Evolutionary conservation across 805 yeast genomes (phyloP).

Genomic region (Cyberlindnera amylophila): DNA sequence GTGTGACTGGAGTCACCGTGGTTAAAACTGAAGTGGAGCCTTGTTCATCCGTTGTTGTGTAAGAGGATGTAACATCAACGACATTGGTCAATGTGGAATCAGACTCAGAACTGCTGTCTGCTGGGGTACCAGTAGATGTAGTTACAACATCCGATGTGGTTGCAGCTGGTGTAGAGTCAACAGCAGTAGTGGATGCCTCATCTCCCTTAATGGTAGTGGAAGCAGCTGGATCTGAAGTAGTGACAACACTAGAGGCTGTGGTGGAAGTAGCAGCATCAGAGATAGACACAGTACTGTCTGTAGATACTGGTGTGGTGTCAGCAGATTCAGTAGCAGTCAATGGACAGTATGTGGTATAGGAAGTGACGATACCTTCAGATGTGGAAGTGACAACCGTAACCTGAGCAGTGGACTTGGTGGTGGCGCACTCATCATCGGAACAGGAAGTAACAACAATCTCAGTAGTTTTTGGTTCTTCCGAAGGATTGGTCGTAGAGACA

Average conservation of each 20-base stretch:
- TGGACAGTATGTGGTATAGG: conserved; percentile 7
- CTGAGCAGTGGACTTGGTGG: conserved; percentile 26
- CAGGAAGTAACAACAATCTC: conserved; percentile 17
- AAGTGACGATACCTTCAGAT: conserved; percentile 7
- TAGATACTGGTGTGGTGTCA: conserved; percentile 8
- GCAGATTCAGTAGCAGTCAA: conserved; percentile 1
- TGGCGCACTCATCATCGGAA: conserved; percentile 22
- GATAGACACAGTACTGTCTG: conserved; percentile 29
- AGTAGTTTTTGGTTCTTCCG: conserved; percentile 3
- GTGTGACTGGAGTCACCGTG: neutral
- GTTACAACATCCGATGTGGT: neutral
- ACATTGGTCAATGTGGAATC: conserved; percentile 3
- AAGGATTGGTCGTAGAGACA: no score
- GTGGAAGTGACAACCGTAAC: conserved; percentile 29
- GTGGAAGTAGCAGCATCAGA: conserved; percentile 13
- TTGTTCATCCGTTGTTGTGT: conserved; percentile 5
- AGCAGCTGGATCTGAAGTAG: no score
- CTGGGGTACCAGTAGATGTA: neutral
- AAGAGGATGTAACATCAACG: conserved; percentile 15
- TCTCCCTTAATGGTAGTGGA: neutral
- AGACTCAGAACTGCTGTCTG: neutral
- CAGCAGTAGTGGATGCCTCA: neutral
- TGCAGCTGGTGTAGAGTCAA: conserved; percentile 1
- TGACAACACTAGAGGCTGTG: neutral
- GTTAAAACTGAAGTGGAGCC: conserved; percentile 1